phyloP scores from a whole-genome alignment of 108 stramenopile genomes.

The Fragilaria crotonensis region DNA sequence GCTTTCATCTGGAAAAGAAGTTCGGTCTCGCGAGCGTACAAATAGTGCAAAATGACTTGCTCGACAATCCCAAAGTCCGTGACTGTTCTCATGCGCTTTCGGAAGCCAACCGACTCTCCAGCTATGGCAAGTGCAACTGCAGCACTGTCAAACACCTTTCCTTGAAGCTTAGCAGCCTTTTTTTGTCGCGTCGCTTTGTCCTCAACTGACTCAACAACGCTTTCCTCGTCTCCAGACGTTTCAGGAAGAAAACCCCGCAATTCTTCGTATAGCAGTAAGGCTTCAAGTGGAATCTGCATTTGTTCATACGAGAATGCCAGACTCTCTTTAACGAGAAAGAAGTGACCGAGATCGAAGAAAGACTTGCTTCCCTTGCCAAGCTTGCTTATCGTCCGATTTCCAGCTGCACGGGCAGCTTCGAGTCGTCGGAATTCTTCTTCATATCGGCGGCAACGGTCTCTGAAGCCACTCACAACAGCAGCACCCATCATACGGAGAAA shows the following conservation, averaged over 20 bases:
- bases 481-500: conserved; percentile 55
- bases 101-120: conserved; percentile 56
- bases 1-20: conserved; percentile 56
- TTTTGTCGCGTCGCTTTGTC: conserved; percentile 6
- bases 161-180: conserved; percentile 2
- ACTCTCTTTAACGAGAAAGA: conserved; percentile 78
- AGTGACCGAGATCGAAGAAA: conserved; percentile 57
- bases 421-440: conserved; percentile 64
- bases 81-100: conserved; percentile 32
- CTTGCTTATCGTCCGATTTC: neutral
- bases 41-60: conserved; percentile 46
- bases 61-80: conserved; percentile 40
- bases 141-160: neutral
- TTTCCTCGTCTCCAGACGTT: conserved; percentile 7
- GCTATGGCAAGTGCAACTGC: conserved; percentile 36
- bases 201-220: conserved; percentile 16
- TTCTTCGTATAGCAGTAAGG: conserved; percentile 76
- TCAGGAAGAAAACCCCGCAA: conserved; percentile 62
- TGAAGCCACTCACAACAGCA: conserved; percentile 61
- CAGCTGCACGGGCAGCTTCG: conserved; percentile 37
- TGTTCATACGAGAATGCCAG: conserved; percentile 80
- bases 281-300: conserved; percentile 67
- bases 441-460: conserved; percentile 59
- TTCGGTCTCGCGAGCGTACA: conserved; percentile 58
- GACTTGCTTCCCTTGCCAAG: conserved; percentile 1